phyloP scores from a whole-genome alignment of 495 filamentous ascomycete genomes.

The Aspergillus mulundensis region DNA sequence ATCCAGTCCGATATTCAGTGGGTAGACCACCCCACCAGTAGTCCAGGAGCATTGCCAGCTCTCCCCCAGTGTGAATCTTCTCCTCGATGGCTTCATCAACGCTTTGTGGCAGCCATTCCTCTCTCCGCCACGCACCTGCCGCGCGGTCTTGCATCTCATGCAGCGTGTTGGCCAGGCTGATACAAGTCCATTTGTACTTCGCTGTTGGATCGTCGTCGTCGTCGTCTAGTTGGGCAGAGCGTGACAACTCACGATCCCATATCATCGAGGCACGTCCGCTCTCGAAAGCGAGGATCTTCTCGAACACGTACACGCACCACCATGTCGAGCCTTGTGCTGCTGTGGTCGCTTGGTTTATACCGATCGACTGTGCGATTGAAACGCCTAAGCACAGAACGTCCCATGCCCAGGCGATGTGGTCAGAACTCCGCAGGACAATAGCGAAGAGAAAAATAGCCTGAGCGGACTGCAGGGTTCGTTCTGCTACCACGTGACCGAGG shows the following conservation, averaged over 20 bases:
- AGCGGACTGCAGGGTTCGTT: not conserved
- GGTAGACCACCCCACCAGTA: not conserved
- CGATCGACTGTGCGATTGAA: constrained; percentile 3
- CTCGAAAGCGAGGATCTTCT: constrained; percentile 10
- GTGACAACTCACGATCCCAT: constrained; percentile 1
- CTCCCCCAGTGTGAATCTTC: constrained; percentile 3
- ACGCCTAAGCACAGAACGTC: not conserved
- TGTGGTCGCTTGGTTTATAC: not conserved
- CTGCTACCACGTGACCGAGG: not conserved
- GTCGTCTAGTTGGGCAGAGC: not conserved
- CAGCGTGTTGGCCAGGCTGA: constrained; percentile 4
- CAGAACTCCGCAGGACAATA: not conserved
- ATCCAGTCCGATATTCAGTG: not conserved
- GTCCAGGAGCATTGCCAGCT: not conserved
- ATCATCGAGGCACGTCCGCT: constrained; percentile 7
- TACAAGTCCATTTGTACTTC: not conserved
- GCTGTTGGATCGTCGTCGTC: too few species aligned
- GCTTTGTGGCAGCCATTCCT: constrained; percentile 6
- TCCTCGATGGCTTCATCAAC: constrained; percentile 9
- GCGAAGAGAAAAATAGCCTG: constrained; percentile 1
- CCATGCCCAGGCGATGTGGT: constrained; percentile 4
- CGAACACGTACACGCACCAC: constrained; percentile 11
- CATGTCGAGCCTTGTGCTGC: not conserved
- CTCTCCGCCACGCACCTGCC: constrained; percentile 1
- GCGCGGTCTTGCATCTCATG: constrained; percentile 1